Evolutionary conservation across 768 basidiomycete genomes (phyloP), one percentile per base, ranked within the genome.

Genomic region (Gloeostereum incarnatum): DNA sequence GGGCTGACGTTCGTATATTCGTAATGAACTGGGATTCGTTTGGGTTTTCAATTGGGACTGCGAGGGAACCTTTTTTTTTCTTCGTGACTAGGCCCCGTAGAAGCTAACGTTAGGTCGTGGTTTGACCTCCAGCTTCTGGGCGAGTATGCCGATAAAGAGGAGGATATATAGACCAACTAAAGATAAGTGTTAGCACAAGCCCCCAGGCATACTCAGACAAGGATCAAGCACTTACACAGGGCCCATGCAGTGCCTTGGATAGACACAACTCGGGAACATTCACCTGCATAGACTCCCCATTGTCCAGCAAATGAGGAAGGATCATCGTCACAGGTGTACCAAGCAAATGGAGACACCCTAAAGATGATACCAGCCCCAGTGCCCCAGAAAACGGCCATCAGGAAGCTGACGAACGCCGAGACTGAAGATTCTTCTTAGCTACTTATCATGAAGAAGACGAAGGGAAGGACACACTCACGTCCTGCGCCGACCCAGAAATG

Each of bases 381-480:
- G 9, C 55, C 57, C 38, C 58, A 61, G 43, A 61, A 61, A 11
- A 61, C 46, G 8, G 59, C 51, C n/a, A 51, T 41, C 21, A 55
- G 40, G 27, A 61, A 49, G 13, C 49, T 50, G 21, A 48, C 36
- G 41, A 60, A 46, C 13, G 49, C 38, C 18, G 52, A 41, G n/a
- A 53, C 59, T 61, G 36, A 11, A 39, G 7, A 10, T 18, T 20
- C 9, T 34, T 19, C 16, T 39, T 16, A 39, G 31, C 16, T 9
- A 11, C 6, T 6, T 5, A 22, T 2, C 36, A 37, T 30, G 16
- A 16, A n/a, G 25, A 30, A 22, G 6, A 33, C 9, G 20, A n/a
- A 27, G 7, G 14, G 4, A 17, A 24, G 22, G 30, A 10, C n/a
- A 20, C 3, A 53, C 57, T 32, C 41, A 57, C 59, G 35, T 14